Base-by-base conservation (phyloP, 495 filamentous ascomycete species). In the Melanomma pulvis-pyrius region DNA sequence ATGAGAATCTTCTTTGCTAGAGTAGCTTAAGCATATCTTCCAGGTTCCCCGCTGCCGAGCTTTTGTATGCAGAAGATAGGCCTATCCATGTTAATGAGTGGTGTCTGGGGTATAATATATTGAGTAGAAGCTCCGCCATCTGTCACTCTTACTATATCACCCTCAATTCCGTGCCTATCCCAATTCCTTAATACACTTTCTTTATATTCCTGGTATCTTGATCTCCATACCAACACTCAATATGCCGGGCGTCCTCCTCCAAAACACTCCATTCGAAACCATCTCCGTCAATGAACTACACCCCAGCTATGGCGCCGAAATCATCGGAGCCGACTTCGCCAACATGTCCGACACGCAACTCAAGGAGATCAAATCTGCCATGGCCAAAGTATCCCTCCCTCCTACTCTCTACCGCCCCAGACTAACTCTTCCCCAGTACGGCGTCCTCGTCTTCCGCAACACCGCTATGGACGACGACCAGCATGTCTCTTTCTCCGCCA, bases 271-370 rank as follows among this genome's bases (percentile, higher is more conserved):
- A 25, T 65, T 59, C 56, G 17, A 76, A 66, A 79, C 76, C 52
- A 75, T 81, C 51, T 46, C 63, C 60, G 65, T 83, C 73, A 76
- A 76, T 41, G 72, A 80, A 58, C 69, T 85, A 1, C 82, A 84
- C 67, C 80, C 81, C 5, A 86, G 79, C 12, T 86, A 85, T 66
- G 83, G 76, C 8, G 84, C 84, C 1, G 82, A 85, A 69, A 68
- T 85, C 53, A 70, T 71, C 19, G 83, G 82, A 4, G 78, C 86
- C n/a, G 74, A 85, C 63, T 82, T 85, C 48, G 61, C 75, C 2
- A 71, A 79, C 19, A 55, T 84, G 15, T 76, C 74, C 2, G 75
- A 82, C 13, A 77, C 82, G 30, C 75, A 79, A 17, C 80, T 85
- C 53, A 30, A 69, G 13, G 80, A 85, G 62, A 82, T 84, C 29